Conservation (phyloP, 1,284 basidiomycete genomes). For the Nidula niveotomentosa region DNA sequence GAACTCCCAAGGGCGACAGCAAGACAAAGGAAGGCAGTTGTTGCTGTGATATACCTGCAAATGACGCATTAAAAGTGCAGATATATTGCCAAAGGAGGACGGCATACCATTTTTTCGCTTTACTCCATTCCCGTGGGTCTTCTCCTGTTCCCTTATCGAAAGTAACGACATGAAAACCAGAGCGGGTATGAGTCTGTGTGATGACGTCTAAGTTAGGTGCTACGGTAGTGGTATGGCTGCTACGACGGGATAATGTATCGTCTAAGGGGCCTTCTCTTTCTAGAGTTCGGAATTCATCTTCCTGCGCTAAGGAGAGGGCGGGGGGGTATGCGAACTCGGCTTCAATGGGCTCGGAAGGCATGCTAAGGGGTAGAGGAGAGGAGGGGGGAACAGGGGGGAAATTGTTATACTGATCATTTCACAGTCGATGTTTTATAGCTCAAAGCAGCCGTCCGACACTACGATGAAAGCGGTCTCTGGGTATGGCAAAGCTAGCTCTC, state of each 20-base stretch:
- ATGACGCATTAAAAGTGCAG: too few species aligned
- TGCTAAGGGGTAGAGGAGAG: slow-evolving; percentile 3
- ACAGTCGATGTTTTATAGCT: too few species aligned
- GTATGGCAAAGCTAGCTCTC: too few species aligned
- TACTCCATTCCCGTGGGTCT: slow-evolving; percentile 34
- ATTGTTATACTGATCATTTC: too few species aligned
- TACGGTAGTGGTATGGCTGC: background rate
- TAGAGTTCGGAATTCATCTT: slow-evolving; percentile 27
- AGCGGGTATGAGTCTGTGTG: slow-evolving; percentile 12
- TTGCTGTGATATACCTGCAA: slow-evolving; percentile 30
- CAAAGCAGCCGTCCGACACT: too few species aligned
- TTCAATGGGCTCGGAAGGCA: slow-evolving; percentile 36
- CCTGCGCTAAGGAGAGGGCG: slow-evolving; percentile 24
- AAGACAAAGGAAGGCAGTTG: slow-evolving; percentile 31
- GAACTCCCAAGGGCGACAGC: slow-evolving; percentile 36
- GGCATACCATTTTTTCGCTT: slow-evolving; percentile 29
- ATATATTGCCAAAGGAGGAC: background rate
- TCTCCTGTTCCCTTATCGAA: slow-evolving; percentile 34
- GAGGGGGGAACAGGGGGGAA: too few species aligned
- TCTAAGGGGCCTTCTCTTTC: slow-evolving; percentile 22
- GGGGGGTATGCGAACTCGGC: slow-evolving; percentile 27
- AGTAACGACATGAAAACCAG: slow-evolving; percentile 27
- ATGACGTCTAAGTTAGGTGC: background rate
- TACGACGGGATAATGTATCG: too few species aligned
- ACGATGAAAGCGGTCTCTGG: too few species aligned